Base-by-base conservation (phyloP, 2,329 filamentous ascomycete species). In the Akanthomyces uredinophilus region DNA sequence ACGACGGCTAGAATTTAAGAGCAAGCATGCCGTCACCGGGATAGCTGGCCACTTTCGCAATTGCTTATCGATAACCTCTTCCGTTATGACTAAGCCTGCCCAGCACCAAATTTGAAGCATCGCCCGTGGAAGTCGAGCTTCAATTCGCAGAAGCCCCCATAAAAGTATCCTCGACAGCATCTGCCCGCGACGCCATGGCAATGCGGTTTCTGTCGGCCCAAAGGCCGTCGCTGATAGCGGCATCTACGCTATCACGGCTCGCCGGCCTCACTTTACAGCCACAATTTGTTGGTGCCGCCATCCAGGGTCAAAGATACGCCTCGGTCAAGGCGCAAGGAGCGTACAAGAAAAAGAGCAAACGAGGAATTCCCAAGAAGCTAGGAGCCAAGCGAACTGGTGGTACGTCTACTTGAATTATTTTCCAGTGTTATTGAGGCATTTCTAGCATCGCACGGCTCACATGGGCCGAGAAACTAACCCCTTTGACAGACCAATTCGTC, bases 331-430 rank as follows among this genome's bases (percentile, higher is more conserved):
- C 84, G 50, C 86, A 88, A 77, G 86, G 86, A 74, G 83, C 83
- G 56, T 87, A 88, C 76, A 96, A 90, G 70, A 72, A 85, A 68
- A 80, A 79, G 68, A 79, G 79, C 70, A 83, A 85, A 74, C 82
- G 80, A 72, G 84, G 83, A 27, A 81, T 85, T 64, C 79, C 83
- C 35, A 96, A 96, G 79, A 92, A 96, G 74, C 79, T 99, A 68
- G 95, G 95, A 68, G 93, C 94, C 5, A 99, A 99, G 83, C 92
- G 94, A 77, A 88, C 89, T 20, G 92, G 91, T 75, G 94, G 91
- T 90, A 81, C 49, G 85, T 79, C n/a, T 32, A 39, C 10, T 3
- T 13, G 46, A 10, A 47, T 35, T 27, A n/a, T n/a, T 49, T 27
- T 2, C 5, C 0, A 8, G 41, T 18, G 44, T 51, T 10, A 63